Percentiles rank a stretch among this genome's conserved stretches.
Conservation (phyloP, 2,329 filamentous ascomycete genomes). For the Aspergillus pseudoglaucus region DNA sequence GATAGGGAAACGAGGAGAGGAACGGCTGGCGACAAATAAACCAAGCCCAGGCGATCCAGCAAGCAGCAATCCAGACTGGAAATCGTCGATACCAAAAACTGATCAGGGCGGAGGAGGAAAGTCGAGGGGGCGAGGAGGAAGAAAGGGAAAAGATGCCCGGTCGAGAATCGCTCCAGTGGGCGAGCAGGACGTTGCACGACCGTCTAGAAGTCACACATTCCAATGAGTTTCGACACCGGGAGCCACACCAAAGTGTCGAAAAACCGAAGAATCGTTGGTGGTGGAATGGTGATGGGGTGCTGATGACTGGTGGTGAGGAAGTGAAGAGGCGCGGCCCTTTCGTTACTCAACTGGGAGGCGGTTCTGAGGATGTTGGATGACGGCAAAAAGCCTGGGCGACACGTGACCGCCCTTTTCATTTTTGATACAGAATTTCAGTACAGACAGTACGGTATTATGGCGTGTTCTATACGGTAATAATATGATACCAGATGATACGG, state of each 20-base stretch:
- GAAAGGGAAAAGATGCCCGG: conserved; percentile 8
- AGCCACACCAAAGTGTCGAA: conserved; percentile 9
- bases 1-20: neutral
- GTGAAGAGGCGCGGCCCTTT: conserved; percentile 11
- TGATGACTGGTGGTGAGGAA: conserved; percentile 12
- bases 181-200: conserved; percentile 27
- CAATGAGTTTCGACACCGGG: conserved; percentile 13
- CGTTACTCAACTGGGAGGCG: conserved; percentile 16
- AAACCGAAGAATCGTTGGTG: conserved; percentile 8
- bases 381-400: conserved; percentile 21
- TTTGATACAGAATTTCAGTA: neutral
- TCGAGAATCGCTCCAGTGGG: conserved; percentile 29
- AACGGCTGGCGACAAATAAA: conserved; percentile 2
- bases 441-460: neutral
- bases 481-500: too few species aligned
- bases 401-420: conserved; percentile 20
- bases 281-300: conserved; percentile 10
- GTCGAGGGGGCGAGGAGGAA: conserved; percentile 11
- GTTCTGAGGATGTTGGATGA: conserved; percentile 21
- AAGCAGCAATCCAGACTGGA: neutral
- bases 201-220: conserved; percentile 29
- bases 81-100: conserved; percentile 1
- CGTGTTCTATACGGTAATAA: neutral
- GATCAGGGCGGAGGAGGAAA: conserved; percentile 10
- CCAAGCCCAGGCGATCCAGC: conserved; percentile 2